Evolutionary conservation across 2,329 filamentous ascomycete genomes (phyloP).

Genomic region (Neofusicoccum sp.): DNA sequence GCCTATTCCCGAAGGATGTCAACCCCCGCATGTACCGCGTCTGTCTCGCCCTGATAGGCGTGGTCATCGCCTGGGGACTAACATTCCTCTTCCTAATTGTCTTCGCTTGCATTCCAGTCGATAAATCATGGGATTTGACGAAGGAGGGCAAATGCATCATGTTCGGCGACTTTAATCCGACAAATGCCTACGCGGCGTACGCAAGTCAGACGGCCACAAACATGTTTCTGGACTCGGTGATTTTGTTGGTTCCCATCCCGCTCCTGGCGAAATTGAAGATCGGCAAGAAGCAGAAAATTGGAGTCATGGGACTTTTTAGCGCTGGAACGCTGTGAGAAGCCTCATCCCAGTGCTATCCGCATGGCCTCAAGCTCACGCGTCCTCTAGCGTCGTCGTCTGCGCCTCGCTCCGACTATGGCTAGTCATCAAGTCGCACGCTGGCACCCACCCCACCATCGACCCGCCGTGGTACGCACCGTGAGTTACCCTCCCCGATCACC

Average conservation of each 20-base stretch:
- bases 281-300: conserved; percentile 30
- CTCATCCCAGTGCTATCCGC: not conserved
- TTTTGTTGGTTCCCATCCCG: conserved; percentile 32
- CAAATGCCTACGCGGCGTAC: conserved; percentile 30
- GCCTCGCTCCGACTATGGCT: conserved; percentile 13
- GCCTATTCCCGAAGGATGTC: conserved; percentile 28
- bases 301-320: conserved; percentile 27
- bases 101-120: conserved; percentile 32
- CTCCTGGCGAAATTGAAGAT: conserved; percentile 32
- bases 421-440: conserved; percentile 12
- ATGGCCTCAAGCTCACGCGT: too few species aligned
- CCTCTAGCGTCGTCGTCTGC: conserved; percentile 10
- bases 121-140: conserved; percentile 31
- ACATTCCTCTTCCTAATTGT: conserved; percentile 31
- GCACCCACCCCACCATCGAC: conserved; percentile 13
- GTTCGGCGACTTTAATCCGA: conserved; percentile 34
- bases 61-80: conserved; percentile 31
- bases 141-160: conserved; percentile 31
- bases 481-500: not conserved
- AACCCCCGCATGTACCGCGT: conserved; percentile 23
- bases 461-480: conserved; percentile 18
- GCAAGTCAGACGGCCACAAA: conserved; percentile 33
- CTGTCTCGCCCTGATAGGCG: conserved; percentile 24
- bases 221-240: conserved; percentile 33
- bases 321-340: conserved; percentile 6